Evolutionary conservation across 2,329 filamentous ascomycete genomes (phyloP), one percentile per base, ranked within the genome.

Genomic region (Trichoderma afroharzianum): DNA sequence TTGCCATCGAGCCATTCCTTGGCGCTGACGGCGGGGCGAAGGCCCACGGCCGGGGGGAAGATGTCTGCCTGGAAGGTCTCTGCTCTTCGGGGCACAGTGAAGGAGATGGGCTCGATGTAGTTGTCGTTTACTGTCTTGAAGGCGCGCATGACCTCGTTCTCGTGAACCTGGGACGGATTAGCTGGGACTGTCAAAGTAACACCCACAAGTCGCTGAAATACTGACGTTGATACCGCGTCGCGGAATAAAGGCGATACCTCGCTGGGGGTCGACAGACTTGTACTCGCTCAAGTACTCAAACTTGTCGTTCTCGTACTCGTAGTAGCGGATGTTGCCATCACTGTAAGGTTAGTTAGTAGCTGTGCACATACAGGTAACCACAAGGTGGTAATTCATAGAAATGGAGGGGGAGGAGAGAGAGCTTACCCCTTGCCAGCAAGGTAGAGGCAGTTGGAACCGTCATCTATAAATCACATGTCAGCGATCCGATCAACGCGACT

Each of bases 301-400:
- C 83, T 98, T 98, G 87, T 98, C 95, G 83, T 98, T 97, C 80
- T 97, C 93, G 79, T 97, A 97, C 83, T 99, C 96, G 81, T 93
- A 99, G 87, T 99, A 99, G 74, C 96, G 95, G 79, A 99, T 99
- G 83, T 99, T 99, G 79, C 96, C 96, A 80, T 99, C 96, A 82
- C 93, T 96, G 74, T 18, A 33, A 12, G 2, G 74, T 32, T 32
- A 2, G 62, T 72, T 8, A 72, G 68, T 43, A 61, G 18, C 43
- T 50, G 43, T n/a, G 21, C 18, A 21, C 18, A 18, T 15, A 39
- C 11, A 36, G 11, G 39, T 8, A 47, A 2, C 18, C 18, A 21
- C 39, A 21, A 47, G 9, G 9, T 12, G 11, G 28, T 30, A n/a
- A 3, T 15, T 9, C 32, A 58, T 11, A 28, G n/a, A n/a, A 7